Evolutionary conservation across 495 filamentous ascomycete species (phyloP).

Genomic region (Penicillium dipodomyicola): DNA sequence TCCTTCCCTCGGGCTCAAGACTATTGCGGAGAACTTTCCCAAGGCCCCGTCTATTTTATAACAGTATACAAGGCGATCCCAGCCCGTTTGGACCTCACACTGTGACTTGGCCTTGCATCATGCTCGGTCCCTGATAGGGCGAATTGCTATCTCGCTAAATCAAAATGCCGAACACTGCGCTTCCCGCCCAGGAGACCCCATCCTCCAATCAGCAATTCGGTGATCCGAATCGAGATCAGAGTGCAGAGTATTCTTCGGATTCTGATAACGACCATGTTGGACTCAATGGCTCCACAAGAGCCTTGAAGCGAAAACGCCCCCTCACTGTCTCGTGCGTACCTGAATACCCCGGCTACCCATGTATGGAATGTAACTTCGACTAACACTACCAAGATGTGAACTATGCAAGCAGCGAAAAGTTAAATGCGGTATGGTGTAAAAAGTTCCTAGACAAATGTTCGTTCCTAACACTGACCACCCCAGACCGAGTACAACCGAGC

Average conservation of each 20-base stretch:
- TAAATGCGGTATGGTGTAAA: constrained; percentile 57
- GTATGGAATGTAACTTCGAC: constrained; percentile 3
- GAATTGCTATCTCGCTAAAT: constrained; percentile 35
- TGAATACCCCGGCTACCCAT: constrained; percentile 2
- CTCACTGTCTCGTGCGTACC: constrained; percentile 46
- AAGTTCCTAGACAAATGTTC: not conserved
- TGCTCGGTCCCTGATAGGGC: constrained; percentile 29
- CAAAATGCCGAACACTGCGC: constrained; percentile 42
- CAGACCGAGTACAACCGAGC: constrained; percentile 71
- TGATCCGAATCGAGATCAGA: constrained; percentile 35
- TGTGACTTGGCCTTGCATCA: constrained; percentile 19
- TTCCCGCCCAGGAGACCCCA: constrained; percentile 26
- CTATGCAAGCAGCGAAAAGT: constrained; percentile 83
- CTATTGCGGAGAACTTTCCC: constrained; percentile 10
- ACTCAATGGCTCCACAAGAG: constrained; percentile 34
- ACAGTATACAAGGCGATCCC: not conserved
- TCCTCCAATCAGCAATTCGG: constrained; percentile 25
- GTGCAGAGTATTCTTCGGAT: constrained; percentile 43
- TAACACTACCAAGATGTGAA: constrained; percentile 59
- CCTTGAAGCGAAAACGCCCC: constrained; percentile 45
- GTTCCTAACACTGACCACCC: constrained; percentile 14
- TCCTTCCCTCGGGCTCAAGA: constrained; percentile 15
- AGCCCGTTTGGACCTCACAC: constrained; percentile 9
- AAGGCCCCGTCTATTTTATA: constrained; percentile 8
- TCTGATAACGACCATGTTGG: constrained; percentile 36